Conservation (phyloP, 805 yeast genomes). For the Helenozyma baotianmanensis region DNA sequence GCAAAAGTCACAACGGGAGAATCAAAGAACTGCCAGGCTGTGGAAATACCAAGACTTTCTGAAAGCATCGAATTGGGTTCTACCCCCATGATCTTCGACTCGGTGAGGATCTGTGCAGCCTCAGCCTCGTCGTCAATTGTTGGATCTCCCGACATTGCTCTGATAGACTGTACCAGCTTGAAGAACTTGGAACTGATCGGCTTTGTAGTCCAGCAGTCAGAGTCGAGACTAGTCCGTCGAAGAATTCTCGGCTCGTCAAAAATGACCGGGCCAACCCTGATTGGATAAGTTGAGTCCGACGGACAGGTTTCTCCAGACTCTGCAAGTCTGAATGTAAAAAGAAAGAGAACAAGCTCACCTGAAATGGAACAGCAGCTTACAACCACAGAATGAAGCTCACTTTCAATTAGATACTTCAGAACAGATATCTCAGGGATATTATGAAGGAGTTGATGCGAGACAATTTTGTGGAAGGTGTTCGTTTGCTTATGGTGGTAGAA, state of each 20-base stretch:
- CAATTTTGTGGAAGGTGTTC: slow-evolving; percentile 25
- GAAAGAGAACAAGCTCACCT: slow-evolving; percentile 41
- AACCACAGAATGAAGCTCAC: slow-evolving; percentile 21
- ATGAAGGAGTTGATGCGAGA: slow-evolving; percentile 43
- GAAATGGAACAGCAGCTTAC: slow-evolving; percentile 41
- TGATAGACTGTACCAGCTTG: slow-evolving; percentile 44
- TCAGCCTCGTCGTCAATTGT: slow-evolving; percentile 27
- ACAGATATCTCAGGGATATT: slow-evolving; percentile 53
- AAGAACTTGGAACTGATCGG: slow-evolving; percentile 39
- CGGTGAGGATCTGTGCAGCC: slow-evolving; percentile 28
- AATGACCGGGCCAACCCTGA: slow-evolving; percentile 6
- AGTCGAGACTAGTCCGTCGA: slow-evolving; percentile 16
- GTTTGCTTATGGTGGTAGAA: slow-evolving; percentile 29
- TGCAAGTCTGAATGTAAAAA: slow-evolving; percentile 25
- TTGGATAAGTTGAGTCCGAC: too few relatives aligned
- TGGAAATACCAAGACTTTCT: slow-evolving; percentile 25
- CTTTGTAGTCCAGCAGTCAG: slow-evolving; percentile 51
- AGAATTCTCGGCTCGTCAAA: slow-evolving; percentile 28
- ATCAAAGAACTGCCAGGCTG: slow-evolving; percentile 32
- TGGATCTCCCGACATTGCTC: slow-evolving; percentile 47
- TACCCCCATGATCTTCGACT: slow-evolving; percentile 32
- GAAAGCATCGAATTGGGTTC: slow-evolving; percentile 12
- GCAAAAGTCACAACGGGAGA: slow-evolving; percentile 16
- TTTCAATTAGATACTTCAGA: slow-evolving; percentile 17
- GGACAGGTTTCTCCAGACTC: too few relatives aligned